Evolutionary conservation across 768 basidiomycete species (phyloP).

Genomic region (Serendipita sp.): DNA sequence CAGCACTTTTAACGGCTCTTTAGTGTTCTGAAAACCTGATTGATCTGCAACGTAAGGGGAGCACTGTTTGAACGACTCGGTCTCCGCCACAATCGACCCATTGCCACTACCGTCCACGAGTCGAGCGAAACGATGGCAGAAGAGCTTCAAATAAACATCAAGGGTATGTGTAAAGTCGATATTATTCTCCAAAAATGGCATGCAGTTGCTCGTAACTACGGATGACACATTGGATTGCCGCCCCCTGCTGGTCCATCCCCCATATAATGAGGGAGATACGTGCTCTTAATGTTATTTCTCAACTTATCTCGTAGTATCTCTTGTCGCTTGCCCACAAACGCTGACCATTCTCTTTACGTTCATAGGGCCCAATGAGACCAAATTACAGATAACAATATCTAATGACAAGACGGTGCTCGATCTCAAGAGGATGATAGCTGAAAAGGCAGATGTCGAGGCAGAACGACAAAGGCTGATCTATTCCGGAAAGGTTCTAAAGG

Average conservation of each 20-base stretch:
- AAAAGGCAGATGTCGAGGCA: constrained; percentile 68
- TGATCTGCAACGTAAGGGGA: too few relatives aligned
- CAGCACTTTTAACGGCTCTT: too few relatives aligned
- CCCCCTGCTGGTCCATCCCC: neutral
- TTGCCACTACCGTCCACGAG: neutral
- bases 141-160: constrained; percentile 4
- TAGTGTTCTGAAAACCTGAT: too few relatives aligned
- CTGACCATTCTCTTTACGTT: neutral
- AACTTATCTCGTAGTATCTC: neutral
- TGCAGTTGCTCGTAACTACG: neutral
- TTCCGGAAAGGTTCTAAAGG: constrained; percentile 74
- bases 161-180: neutral
- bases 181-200: neutral
- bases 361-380: constrained; percentile 73
- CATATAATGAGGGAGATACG: neutral
- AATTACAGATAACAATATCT: constrained; percentile 70
- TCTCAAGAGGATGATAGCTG: constrained; percentile 80
- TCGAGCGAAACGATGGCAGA: neutral
- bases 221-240: neutral
- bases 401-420: constrained; percentile 75
- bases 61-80: neutral
- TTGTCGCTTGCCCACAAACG: neutral
- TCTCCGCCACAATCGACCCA: neutral
- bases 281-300: neutral
- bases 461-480: constrained; percentile 86